Percentiles rank a stretch among this genome's conserved stretches.
These are phyloP conservation scores for Pneumocystis wakefieldiae DNA, from an alignment of 1,139 yeast genomes.

Conservation along the genomic window DNA sequence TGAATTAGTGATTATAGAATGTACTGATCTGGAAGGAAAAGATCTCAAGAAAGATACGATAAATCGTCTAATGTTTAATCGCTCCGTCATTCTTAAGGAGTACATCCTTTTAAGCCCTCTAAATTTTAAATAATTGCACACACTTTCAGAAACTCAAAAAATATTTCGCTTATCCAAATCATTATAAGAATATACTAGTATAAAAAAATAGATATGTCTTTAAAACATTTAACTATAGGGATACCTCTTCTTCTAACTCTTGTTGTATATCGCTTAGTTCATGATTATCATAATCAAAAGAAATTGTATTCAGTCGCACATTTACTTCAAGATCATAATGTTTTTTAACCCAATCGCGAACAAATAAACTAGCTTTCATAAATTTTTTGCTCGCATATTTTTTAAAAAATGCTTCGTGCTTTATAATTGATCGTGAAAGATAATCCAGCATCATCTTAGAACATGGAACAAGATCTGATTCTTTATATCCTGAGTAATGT, in stretches of 20 bases:
- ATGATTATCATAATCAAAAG: not conserved
- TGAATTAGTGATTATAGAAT: no score
- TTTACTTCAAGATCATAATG: not conserved
- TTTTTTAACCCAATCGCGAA: conserved; percentile 13
- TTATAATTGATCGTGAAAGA: conserved; percentile 57
- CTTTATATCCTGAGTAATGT: conserved; percentile 80
- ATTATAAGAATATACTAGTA: not conserved
- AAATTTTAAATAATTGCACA: not conserved
- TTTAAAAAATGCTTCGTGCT: conserved; percentile 84
- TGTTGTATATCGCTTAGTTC: not conserved
- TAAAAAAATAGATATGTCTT: not conserved
- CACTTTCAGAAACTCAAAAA: not conserved
- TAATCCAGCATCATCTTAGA: conserved; percentile 64
- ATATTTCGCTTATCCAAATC: not conserved
- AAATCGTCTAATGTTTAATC: no score
- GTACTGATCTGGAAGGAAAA: no score
- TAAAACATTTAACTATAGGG: not conserved
- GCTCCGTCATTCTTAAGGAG: not conserved
- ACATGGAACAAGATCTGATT: conserved; percentile 54
- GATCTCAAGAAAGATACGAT: no score
- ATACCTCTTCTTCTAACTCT: not conserved
- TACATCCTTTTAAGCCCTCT: not conserved
- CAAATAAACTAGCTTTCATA: conserved; percentile 42
- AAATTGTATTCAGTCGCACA: not conserved
- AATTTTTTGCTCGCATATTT: conserved; percentile 84